Percentiles rank a stretch among this genome's conserved stretches.
phyloP scores from a whole-genome alignment of 768 basidiomycete species.

The Naganishia onofrii region DNA sequence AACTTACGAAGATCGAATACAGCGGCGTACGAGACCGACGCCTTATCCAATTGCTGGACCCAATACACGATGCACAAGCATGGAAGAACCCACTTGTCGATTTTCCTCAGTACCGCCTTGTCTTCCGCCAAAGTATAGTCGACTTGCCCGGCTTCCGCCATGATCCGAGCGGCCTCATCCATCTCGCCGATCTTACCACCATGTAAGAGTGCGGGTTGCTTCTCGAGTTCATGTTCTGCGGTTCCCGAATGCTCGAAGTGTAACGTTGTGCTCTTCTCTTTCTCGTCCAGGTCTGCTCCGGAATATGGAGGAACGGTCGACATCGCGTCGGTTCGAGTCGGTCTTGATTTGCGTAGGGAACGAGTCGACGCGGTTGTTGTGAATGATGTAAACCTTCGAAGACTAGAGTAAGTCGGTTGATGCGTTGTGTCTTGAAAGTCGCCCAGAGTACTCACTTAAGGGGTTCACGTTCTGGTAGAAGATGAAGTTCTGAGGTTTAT shows the following conservation, averaged over 20 bases:
- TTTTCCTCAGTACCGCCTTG: slow-evolving; percentile 36
- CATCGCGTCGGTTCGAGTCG: background rate
- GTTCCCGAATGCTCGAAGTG: background rate
- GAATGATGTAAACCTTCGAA: too few species aligned
- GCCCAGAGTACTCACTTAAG: too few species aligned
- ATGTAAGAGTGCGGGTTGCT: background rate
- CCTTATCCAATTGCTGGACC: slow-evolving; percentile 47
- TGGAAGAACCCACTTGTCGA: slow-evolving; percentile 29
- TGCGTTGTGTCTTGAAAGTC: too few species aligned
- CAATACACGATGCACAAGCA: too few species aligned
- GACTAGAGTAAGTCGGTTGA: too few species aligned
- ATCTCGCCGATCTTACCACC: background rate
- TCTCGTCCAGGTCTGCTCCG: background rate
- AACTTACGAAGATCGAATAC: slow-evolving; percentile 45
- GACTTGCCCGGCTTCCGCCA: slow-evolving; percentile 1
- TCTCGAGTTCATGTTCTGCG: background rate
- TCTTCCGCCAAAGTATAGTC: slow-evolving; percentile 37
- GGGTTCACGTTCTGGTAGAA: too few species aligned
- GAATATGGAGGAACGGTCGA: slow-evolving; percentile 3
- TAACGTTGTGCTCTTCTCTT: background rate
- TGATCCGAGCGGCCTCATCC: slow-evolving; percentile 1
- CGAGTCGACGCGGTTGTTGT: too few species aligned
- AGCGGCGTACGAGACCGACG: slow-evolving; percentile 58
- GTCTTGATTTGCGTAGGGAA: too few species aligned
- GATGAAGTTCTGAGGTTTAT: too few species aligned